Conservation (phyloP, 768 basidiomycete species). For the Leucosporidium creatinivorum region DNA sequence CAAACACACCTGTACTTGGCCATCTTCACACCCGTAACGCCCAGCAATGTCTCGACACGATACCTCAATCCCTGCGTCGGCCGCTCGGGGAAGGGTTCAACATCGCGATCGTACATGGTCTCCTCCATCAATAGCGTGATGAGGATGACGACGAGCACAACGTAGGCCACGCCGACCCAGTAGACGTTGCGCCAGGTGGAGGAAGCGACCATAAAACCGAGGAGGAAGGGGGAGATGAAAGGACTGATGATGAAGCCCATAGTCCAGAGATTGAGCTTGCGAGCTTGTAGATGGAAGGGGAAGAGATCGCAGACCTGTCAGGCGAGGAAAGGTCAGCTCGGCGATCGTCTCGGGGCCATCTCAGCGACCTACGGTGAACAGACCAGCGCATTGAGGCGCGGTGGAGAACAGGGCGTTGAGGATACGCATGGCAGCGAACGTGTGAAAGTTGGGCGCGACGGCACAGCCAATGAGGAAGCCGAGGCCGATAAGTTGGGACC, state of each 20-base stretch:
- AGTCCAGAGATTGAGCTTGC: conserved; percentile 53
- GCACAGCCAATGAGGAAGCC: conserved; percentile 57
- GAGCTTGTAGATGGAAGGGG: conserved; percentile 62
- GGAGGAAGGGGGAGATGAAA: conserved; percentile 50
- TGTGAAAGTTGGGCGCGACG: conserved; percentile 53
- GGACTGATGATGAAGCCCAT: conserved; percentile 64
- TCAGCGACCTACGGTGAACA: conserved; percentile 46
- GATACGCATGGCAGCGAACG: conserved; percentile 56
- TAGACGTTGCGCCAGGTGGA: conserved; percentile 50
- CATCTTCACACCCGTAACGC: conserved; percentile 57
- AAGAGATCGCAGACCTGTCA: conserved; percentile 52
- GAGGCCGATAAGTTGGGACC: conserved; percentile 60
- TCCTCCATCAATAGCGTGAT: conserved; percentile 60
- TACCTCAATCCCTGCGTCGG: conserved; percentile 48
- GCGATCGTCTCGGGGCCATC: too few relatives aligned
- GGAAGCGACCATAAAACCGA: conserved; percentile 61
- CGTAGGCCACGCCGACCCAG: conserved; percentile 58
- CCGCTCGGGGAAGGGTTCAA: conserved; percentile 48
- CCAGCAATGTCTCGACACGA: conserved; percentile 56
- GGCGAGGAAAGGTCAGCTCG: too few relatives aligned
- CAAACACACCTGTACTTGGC: too few relatives aligned
- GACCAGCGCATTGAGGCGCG: conserved; percentile 54
- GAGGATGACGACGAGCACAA: conserved; percentile 51
- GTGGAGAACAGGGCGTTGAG: conserved; percentile 56
- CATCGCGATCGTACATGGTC: conserved; percentile 54